Evolutionary conservation across 2,329 filamentous ascomycete genomes (phyloP), one percentile per base, ranked within the genome.

Genomic region (Akanthomyces dipterigenus): DNA sequence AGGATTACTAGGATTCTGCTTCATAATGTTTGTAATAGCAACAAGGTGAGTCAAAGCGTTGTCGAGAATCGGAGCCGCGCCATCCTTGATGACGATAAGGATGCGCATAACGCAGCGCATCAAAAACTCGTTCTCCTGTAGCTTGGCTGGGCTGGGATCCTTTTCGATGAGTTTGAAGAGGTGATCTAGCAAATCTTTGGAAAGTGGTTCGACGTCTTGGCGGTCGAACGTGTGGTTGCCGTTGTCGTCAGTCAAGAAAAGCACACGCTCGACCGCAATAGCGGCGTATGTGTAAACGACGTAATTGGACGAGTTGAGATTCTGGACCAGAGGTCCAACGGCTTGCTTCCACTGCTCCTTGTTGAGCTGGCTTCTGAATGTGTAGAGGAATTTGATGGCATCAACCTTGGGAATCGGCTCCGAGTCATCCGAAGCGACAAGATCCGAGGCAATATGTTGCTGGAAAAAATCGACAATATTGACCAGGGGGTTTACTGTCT

Each of bases 31-130:
- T 54, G 93, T 96, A 68, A 99, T 97, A 64, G 84, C 88, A 70
- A 96, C 86, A 63, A 99, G 83, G 72, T 96, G 92, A 57, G 85
- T 83, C 58, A 98, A 78, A n/a, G 96, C 85, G 66, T 82, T 84
- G 67, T 96, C 91, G 6, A 88, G 81, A 54, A 95, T 86, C 1
- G 87, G 82, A 2, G 87, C 76, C 16, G 93, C 85, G 31, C 87
- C 89, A 53, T 96, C 93, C 71, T 89, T 90, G 74, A 98, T 89
- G 65, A 98, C 93, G 66, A 99, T 92, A 63, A 99, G 80, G 14
- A 99, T 93, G 68, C 95, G 86, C 95, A 99, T 99, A 61, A 97
- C 91, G 70, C 95, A 99, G 69, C 92, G 90, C 93, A 99, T 98
- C 70, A 99, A 75, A 73, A 98, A 99, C 72, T 99, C 95, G 71